These are phyloP conservation scores for Phytophthora macrochlamydospora DNA, from an alignment of 352 stramenopile species.

Conservation along the genomic window DNA sequence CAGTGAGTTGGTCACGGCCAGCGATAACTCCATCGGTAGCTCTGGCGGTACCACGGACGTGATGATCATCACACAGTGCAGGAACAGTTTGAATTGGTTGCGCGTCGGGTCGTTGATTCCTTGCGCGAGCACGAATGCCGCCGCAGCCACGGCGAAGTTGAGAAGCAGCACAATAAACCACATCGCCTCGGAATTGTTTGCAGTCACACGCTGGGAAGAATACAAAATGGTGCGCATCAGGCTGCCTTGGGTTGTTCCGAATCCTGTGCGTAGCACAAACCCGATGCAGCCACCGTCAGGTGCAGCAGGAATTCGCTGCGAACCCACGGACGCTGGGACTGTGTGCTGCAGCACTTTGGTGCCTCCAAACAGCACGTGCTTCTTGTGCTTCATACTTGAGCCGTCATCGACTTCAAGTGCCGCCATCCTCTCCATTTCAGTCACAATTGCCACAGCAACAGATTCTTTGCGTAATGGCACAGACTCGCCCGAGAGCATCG, in stretches of 20 bases:
- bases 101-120: conserved; percentile 89
- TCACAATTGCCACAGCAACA: conserved; percentile 71
- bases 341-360: conserved; percentile 89
- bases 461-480: conserved; percentile 98
- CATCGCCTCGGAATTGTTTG: conserved; percentile 96
- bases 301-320: conserved; percentile 51
- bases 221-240: conserved; percentile 98
- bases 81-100: conserved; percentile 95
- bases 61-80: conserved; percentile 99
- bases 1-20: conserved; percentile 98
- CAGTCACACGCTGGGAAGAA: conserved; percentile 95
- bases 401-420: conserved; percentile 71
- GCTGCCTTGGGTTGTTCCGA: conserved; percentile 97
- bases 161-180: conserved; percentile 97
- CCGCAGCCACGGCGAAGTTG: conserved; percentile 94
- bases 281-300: conserved; percentile 93
- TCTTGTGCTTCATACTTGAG: conserved; percentile 86
- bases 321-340: conserved; percentile 40
- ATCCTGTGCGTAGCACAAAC: conserved; percentile 97
- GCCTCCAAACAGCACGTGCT: conserved; percentile 93
- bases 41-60: conserved; percentile 98
- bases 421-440: conserved; percentile 69
- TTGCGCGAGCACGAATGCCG: conserved; percentile 92
- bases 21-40: conserved; percentile 97
- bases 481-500: conserved; percentile 99